Percentiles rank a stretch among this genome's conserved stretches.
Evolutionary conservation across 495 filamentous ascomycete species (phyloP).

Genomic region (Physcia stellaris): DNA sequence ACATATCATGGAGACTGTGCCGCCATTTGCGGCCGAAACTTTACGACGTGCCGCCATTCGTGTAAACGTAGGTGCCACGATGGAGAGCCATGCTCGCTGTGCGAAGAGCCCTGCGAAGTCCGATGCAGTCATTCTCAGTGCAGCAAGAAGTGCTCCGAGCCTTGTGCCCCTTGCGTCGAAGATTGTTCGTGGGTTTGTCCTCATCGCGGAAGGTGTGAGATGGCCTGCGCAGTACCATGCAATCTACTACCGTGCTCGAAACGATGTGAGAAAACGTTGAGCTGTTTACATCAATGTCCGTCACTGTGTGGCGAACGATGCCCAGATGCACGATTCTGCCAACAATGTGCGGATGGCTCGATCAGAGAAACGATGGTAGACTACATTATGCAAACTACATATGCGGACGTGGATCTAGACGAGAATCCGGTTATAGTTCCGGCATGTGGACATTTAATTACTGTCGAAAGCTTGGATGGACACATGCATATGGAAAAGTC

Average conservation of each 20-base stretch:
- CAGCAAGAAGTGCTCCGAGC: slow-evolving; percentile 41
- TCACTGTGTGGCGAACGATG: slow-evolving; percentile 55
- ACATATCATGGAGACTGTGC: slow-evolving; percentile 37
- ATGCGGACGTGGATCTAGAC: slow-evolving; percentile 42
- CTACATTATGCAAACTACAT: slow-evolving; percentile 33
- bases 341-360: slow-evolving; percentile 31
- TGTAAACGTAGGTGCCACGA: slow-evolving; percentile 44
- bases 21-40: slow-evolving; percentile 37
- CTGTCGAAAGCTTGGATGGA: slow-evolving; percentile 47
- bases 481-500: slow-evolving; percentile 43
- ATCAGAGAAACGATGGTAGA: slow-evolving; percentile 38
- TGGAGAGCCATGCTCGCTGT: slow-evolving; percentile 37
- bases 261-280: slow-evolving; percentile 41
- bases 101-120: slow-evolving; percentile 42
- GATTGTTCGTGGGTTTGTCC: slow-evolving; percentile 43
- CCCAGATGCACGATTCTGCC: slow-evolving; percentile 41
- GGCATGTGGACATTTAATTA: slow-evolving; percentile 53
- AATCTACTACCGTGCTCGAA: slow-evolving; percentile 52
- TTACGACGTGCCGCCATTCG: slow-evolving; percentile 43
- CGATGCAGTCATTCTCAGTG: slow-evolving; percentile 50
- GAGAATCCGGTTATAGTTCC: slow-evolving; percentile 48
- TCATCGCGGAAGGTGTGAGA: slow-evolving; percentile 39
- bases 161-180: slow-evolving; percentile 49
- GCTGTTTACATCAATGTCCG: slow-evolving; percentile 58
- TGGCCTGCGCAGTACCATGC: slow-evolving; percentile 51